Conservation (phyloP, 176 grass and related monocot species). For the Oryza meridionalis region DNA sequence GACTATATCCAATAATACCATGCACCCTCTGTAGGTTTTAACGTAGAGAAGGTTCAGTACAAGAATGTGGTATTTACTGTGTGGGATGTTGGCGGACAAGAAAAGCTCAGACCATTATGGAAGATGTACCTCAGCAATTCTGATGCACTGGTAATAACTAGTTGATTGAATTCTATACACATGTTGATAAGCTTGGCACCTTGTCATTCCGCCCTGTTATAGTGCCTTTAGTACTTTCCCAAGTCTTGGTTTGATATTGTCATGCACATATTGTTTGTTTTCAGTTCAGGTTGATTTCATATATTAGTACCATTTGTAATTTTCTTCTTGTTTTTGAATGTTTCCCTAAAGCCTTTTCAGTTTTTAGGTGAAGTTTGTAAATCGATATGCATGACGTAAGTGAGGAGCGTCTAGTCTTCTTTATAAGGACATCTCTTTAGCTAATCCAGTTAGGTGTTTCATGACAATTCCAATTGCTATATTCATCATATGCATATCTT, state of each 20-base stretch:
- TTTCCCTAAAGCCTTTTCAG: neutral
- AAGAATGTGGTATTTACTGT: slow-evolving; percentile 93
- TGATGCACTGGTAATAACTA: slow-evolving; percentile 76
- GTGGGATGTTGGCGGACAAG: slow-evolving; percentile 95
- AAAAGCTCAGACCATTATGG: slow-evolving; percentile 88
- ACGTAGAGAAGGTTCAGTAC: slow-evolving; percentile 95
- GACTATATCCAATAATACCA: neutral
- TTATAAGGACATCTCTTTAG: slow-evolving; percentile 5
- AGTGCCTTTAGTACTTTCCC: neutral
- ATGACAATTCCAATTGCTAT: neutral
- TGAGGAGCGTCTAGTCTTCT: slow-evolving; percentile 11
- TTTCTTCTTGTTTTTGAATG: neutral
- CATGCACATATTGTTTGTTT: neutral
- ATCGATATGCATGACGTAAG: neutral
- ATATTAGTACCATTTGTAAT: neutral
- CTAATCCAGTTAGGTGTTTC: neutral
- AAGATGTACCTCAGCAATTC: slow-evolving; percentile 93
- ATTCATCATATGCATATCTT: slow-evolving; percentile 15
- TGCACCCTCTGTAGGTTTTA: slow-evolving; percentile 65
- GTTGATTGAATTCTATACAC: neutral
- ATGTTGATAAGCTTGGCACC: neutral
- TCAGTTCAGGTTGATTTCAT: slow-evolving; percentile 4
- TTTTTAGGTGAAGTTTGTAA: slow-evolving; percentile 1
- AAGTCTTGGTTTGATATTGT: slow-evolving; percentile 9
- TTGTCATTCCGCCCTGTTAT: slow-evolving; percentile 10